Evolutionary conservation across 352 stramenopile species (phyloP).

Genomic region (Phytophthora tubulina): DNA sequence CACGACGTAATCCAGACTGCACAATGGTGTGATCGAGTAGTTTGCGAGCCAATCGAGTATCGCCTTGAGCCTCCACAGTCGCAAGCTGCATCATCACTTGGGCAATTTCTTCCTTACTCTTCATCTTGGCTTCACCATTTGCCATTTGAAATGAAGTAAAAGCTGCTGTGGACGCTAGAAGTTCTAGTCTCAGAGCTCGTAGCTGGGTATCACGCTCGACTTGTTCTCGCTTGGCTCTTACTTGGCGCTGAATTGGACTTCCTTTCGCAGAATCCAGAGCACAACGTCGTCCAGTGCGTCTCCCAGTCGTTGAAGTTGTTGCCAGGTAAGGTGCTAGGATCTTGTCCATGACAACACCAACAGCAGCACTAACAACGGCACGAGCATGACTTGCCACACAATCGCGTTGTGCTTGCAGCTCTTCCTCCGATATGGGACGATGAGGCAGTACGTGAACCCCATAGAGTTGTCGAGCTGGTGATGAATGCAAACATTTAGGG

Average conservation of each 20-base stretch:
- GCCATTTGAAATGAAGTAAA: neutral
- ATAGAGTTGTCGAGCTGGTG: slow-evolving; percentile 59
- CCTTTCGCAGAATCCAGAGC: slow-evolving; percentile 10
- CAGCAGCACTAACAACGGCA: slow-evolving; percentile 43
- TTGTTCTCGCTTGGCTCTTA: slow-evolving; percentile 43
- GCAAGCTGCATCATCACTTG: slow-evolving; percentile 54
- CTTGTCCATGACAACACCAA: slow-evolving; percentile 50
- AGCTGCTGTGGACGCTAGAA: slow-evolving; percentile 47
- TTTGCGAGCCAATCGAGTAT: slow-evolving; percentile 49
- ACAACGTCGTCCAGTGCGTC: slow-evolving; percentile 7
- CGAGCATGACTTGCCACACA: slow-evolving; percentile 36
- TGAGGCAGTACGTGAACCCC: slow-evolving; percentile 57
- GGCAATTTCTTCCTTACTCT: slow-evolving; percentile 22
- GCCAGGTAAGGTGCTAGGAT: slow-evolving; percentile 33
- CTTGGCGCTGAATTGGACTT: slow-evolving; percentile 23
- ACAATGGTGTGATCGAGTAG: slow-evolving; percentile 45
- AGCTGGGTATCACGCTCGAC: slow-evolving; percentile 45
- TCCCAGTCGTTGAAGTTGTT: slow-evolving; percentile 20
- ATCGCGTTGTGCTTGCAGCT: slow-evolving; percentile 50
- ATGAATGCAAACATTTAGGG: slow-evolving; percentile 49
- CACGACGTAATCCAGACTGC: slow-evolving; percentile 46
- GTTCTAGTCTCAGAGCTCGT: slow-evolving; percentile 50
- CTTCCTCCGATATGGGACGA: slow-evolving; percentile 50
- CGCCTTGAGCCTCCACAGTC: slow-evolving; percentile 62
- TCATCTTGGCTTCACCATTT: slow-evolving; percentile 15